Evolutionary conservation across 495 filamentous ascomycete species (phyloP).

Genomic region (Achaetomiella virescens): DNA sequence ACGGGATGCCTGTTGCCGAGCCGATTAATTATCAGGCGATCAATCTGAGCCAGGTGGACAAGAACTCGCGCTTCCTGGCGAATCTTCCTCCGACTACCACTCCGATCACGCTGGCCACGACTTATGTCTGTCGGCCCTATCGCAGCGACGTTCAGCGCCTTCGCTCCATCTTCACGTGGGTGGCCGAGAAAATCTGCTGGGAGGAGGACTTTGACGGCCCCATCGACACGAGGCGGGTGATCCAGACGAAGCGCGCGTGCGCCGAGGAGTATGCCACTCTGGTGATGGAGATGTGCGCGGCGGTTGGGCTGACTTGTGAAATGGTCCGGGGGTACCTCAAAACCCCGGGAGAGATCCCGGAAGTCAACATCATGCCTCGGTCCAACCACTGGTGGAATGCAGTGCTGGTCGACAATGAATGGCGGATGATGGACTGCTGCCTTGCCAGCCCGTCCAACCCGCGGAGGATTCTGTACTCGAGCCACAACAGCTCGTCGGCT

Average conservation of each 20-base stretch:
- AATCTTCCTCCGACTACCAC: slow-evolving; percentile 87
- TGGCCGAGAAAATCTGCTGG: slow-evolving; percentile 92
- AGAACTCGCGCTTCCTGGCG: slow-evolving; percentile 85
- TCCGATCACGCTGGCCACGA: slow-evolving; percentile 76
- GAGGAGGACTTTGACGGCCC: slow-evolving; percentile 80
- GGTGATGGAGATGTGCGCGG: slow-evolving; percentile 87
- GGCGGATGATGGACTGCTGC: slow-evolving; percentile 94
- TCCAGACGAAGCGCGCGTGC: slow-evolving; percentile 77
- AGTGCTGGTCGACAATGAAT: slow-evolving; percentile 87
- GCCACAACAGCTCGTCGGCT: slow-evolving; percentile 57
- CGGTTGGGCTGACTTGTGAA: slow-evolving; percentile 82
- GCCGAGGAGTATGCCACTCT: slow-evolving; percentile 87
- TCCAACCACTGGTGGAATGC: slow-evolving; percentile 99
- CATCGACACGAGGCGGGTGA: slow-evolving; percentile 72
- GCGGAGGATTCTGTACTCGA: slow-evolving; percentile 66
- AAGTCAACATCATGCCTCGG: slow-evolving; percentile 65
- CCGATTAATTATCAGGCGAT: slow-evolving; percentile 73
- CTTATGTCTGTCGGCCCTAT: slow-evolving; percentile 90
- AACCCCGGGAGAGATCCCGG: slow-evolving; percentile 73
- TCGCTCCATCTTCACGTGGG: slow-evolving; percentile 93
- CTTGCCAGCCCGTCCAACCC: slow-evolving; percentile 89
- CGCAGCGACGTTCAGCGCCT: slow-evolving; percentile 90
- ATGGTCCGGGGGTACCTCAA: slow-evolving; percentile 86
- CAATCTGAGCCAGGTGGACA: slow-evolving; percentile 85
- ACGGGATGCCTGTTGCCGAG: slow-evolving; percentile 75